Conservation (phyloP, 208 protist genomes). For the Balamuthia mandrillaris region DNA sequence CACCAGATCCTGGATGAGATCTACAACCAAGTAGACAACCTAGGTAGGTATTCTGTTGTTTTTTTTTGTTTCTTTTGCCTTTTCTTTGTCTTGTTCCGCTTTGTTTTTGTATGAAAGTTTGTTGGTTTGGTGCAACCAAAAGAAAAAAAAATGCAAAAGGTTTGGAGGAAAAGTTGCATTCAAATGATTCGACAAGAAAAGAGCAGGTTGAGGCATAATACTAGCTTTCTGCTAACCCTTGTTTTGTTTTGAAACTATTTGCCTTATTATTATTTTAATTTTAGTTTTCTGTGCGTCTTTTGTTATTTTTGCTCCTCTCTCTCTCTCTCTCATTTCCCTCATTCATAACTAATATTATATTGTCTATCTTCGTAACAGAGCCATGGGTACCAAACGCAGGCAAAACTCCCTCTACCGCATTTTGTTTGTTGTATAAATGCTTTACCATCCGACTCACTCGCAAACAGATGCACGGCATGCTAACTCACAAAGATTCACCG, state of each 20-base stretch:
- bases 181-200: too few species aligned
- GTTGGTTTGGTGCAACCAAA: too few species aligned
- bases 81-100: background rate
- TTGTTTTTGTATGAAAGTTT: background rate
- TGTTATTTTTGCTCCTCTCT: too few species aligned
- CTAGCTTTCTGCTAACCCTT: background rate
- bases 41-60: conserved; percentile 47
- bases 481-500: conserved; percentile 47
- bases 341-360: too few species aligned
- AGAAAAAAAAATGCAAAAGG: too few species aligned
- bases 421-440: conserved; percentile 58
- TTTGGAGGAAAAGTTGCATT: too few species aligned
- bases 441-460: conserved; percentile 52
- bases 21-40: conserved; percentile 48
- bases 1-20: conserved; percentile 55
- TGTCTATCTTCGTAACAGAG: too few species aligned
- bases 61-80: background rate
- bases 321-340: background rate
- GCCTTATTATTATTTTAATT: background rate
- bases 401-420: conserved; percentile 53
- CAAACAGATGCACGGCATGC: conserved; percentile 49
- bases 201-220: too few species aligned
- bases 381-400: conserved; percentile 52
- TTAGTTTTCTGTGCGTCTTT: background rate
- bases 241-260: background rate